Evolutionary conservation across 106 monocot species (phyloP).

Genomic region (Phalaenopsis aphrodite): DNA sequence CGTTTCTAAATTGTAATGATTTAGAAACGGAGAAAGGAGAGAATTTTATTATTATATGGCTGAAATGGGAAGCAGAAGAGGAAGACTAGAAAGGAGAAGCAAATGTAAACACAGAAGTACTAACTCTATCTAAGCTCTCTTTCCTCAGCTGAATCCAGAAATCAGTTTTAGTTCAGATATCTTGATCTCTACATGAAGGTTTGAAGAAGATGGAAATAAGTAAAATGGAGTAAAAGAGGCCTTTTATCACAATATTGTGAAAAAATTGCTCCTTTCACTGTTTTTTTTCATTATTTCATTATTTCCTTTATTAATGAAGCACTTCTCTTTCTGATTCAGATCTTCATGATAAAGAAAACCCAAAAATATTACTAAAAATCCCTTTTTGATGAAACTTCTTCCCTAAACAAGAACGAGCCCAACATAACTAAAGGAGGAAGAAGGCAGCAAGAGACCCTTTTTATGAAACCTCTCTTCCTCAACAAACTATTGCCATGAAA

Average conservation of each 20-base stretch:
- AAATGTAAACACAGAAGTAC: conserved; percentile 20
- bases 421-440: conserved; percentile 1
- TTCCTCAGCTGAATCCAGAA: neutral
- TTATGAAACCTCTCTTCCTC: neutral
- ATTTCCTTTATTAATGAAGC: conserved; percentile 2
- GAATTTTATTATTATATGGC: too few species aligned
- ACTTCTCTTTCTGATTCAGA: neutral
- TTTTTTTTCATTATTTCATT: neutral
- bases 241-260: neutral
- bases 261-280: neutral
- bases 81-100: conserved; percentile 15
- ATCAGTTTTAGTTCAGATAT: neutral
- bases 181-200: neutral
- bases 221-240: neutral
- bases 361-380: neutral
- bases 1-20: neutral
- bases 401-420: neutral
- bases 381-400: neutral
- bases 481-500: neutral
- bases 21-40: conserved; percentile 6
- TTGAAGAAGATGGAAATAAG: neutral
- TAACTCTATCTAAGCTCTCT: conserved; percentile 27
- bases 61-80: conserved; percentile 10
- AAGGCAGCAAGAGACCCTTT: conserved; percentile 6
- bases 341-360: conserved; percentile 2